Base-by-base conservation (phyloP, 768 basidiomycete species). In the Chlorophyllum brunneum region DNA sequence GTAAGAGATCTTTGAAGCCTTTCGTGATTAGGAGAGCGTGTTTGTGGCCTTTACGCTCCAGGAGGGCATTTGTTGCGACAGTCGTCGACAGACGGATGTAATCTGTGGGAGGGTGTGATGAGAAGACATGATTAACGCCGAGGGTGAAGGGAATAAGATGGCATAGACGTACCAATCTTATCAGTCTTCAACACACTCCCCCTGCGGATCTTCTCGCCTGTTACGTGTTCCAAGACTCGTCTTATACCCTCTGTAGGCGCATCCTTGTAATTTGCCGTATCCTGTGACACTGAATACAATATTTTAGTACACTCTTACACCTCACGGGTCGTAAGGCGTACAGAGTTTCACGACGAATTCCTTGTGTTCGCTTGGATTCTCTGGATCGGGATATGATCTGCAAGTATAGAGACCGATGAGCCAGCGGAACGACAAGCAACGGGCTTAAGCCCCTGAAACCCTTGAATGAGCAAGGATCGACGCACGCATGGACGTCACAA, bases 221-320 rank as follows among this genome's bases (percentile, higher is more conserved):
- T 87, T 0, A 88, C 81, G 6, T 74, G 75, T 69, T 97, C 93
- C 3, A 98, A 66, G 2, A 95, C 81, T 13, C 95, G 77, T 7
- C 95, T 76, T 55, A 95, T 92, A 1, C 93, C 95, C 67, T 98
- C 94, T 0, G 92, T 95, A 0, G 95, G 95, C 1, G 95, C 95
- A 71, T 98, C 95, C 2, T 70, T 68, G 67, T 98, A 98, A 63
- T 94, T 93, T 15, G 70, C 73, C 0, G 88, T 82, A 69, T 98
- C 95, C 66, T 92, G 88, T 0, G 92, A 95, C 31, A 98, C 91
- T 92, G 63, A 11, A 30, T 13, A 34, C 16, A 41, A 27, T 15
- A 40, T 34, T 11, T 11, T 53, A 30, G 36, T 20, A 20, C n/a
- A 5, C 22, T n/a, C 24, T n/a, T 4, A 15, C 11, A 5, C 6